Evolutionary conservation across 768 basidiomycete genomes (phyloP), one percentile per base, ranked within the genome.

Genomic region (Rhizopogon salebrosus): DNA sequence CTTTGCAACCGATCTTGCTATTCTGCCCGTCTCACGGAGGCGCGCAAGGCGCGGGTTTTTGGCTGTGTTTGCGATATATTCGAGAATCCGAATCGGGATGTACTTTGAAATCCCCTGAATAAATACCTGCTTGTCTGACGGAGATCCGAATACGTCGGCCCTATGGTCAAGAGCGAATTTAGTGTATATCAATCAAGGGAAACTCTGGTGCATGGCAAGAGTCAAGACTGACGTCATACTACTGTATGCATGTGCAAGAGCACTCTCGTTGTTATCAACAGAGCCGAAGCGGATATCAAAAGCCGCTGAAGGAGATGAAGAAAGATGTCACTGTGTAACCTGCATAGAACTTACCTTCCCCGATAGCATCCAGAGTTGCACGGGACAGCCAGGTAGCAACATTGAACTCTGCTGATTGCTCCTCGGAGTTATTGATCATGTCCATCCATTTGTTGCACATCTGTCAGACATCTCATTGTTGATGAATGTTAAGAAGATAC

Each of bases 311-410:
- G 37, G 2, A 7, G 34, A 23, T 11, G 20, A 20, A 23, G 11
- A 52, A 6, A 37, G 24, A 1, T 6, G 16, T 26, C 8, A 14
- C 26, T 49, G 18, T n/a, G 22, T 20, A 11, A 39, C 7, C 1
- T 22, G 6, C 11, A 9, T 11, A 26, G n/a, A 39, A 22, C 50
- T 11, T 62, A 76, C 79, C 76, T 61, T 73, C 68, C 11, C 77
- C 79, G 51, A 80, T 75, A 10, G 76, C 73, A 63, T 80, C 80
- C 49, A 80, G 54, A 6, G 77, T 74, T 2, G 74, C 75, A 5
- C 74, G 73, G 24, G 77, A 74, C 5, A 70, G 52, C 70, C 66
- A 70, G 7, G 41, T 0, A 34, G 57, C 41, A 9, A 70, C n/a
- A n/a, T n/a, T n/a, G n/a, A n/a, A n/a, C n/a, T n/a, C n/a, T n/a